Conservation (phyloP, 2,329 filamentous ascomycete species). For the Neofusicoccum parvum region DNA sequence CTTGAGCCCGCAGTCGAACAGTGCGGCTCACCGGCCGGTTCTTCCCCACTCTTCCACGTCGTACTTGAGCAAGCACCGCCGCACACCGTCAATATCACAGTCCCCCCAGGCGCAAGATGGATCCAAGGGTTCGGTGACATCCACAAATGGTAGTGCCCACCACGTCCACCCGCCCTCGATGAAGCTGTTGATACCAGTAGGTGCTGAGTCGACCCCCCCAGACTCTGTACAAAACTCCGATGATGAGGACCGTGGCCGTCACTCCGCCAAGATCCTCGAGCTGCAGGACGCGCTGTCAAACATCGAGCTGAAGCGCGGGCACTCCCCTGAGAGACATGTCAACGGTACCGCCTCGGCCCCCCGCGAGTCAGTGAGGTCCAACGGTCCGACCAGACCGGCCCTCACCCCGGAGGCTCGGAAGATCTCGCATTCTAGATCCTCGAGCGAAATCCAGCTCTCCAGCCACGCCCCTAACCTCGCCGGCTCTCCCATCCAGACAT, state of each 20-base stretch:
- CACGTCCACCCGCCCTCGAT: slow-evolving; percentile 57
- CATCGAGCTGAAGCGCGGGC: slow-evolving; percentile 67
- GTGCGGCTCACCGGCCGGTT: slow-evolving; percentile 44
- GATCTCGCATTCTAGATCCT: slow-evolving; percentile 63
- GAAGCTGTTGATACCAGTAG: slow-evolving; percentile 63
- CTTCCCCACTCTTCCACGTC: slow-evolving; percentile 61
- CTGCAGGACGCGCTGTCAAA: slow-evolving; percentile 81
- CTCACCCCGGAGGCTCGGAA: slow-evolving; percentile 60
- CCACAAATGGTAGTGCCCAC: slow-evolving; percentile 64
- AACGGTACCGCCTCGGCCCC: slow-evolving; percentile 27
- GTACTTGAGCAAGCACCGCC: slow-evolving; percentile 63
- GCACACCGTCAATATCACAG: slow-evolving; percentile 54
- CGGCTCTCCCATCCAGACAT: slow-evolving; percentile 47
- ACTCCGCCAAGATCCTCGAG: slow-evolving; percentile 58
- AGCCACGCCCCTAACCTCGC: slow-evolving; percentile 40
- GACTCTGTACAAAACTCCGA: slow-evolving; percentile 81
- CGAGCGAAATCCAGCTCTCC: slow-evolving; percentile 58
- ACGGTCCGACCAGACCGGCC: slow-evolving; percentile 33
- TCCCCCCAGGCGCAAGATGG: slow-evolving; percentile 28
- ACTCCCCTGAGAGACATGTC: slow-evolving; percentile 54
- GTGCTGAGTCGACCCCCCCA: slow-evolving; percentile 86
- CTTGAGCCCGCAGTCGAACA: slow-evolving; percentile 36
- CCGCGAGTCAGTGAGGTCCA: slow-evolving; percentile 24
- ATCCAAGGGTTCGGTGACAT: slow-evolving; percentile 33
- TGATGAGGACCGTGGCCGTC: slow-evolving; percentile 70